Evolutionary conservation across 1,284 basidiomycete genomes (phyloP).

Genomic region (Naganishia albida): DNA sequence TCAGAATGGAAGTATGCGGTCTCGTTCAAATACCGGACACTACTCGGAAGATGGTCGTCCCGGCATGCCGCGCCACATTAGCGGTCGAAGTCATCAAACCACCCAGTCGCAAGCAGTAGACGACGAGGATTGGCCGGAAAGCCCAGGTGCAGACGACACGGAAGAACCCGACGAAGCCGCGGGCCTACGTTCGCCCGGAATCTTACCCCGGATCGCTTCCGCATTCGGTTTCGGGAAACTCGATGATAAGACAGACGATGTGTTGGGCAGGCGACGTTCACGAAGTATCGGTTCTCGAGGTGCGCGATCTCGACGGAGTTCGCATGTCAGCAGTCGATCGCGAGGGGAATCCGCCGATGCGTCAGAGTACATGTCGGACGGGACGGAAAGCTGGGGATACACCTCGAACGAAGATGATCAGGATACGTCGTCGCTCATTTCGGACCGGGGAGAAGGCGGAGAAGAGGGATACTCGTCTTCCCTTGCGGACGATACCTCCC

Average conservation of each 20-base stretch:
- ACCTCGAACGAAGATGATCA: slow-evolving; percentile 43
- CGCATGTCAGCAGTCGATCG: slow-evolving; percentile 36
- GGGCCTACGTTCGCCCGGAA: slow-evolving; percentile 25
- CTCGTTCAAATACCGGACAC: slow-evolving; percentile 21
- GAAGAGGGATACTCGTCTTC: slow-evolving; percentile 51
- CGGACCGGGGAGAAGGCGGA: slow-evolving; percentile 40
- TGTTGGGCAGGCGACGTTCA: slow-evolving; percentile 29
- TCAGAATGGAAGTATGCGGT: slow-evolving; percentile 15
- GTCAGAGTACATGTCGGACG: slow-evolving; percentile 29
- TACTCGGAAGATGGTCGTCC: slow-evolving; percentile 26
- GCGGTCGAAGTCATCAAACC: slow-evolving; percentile 21
- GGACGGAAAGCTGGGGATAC: slow-evolving; percentile 51
- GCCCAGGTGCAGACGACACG: slow-evolving; percentile 9
- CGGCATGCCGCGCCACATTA: slow-evolving; percentile 22
- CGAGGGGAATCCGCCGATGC: slow-evolving; percentile 30
- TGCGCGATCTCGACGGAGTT: slow-evolving; percentile 33
- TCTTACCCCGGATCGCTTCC: slow-evolving; percentile 47
- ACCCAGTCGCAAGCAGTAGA: slow-evolving; percentile 30
- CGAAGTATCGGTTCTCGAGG: slow-evolving; percentile 29
- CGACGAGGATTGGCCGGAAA: slow-evolving; percentile 22
- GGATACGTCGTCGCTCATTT: slow-evolving; percentile 41
- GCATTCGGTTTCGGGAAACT: slow-evolving; percentile 47
- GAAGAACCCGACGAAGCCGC: slow-evolving; percentile 19
- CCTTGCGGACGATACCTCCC: slow-evolving; percentile 53
- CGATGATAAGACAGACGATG: slow-evolving; percentile 24